Evolutionary conservation across 495 filamentous ascomycete species (phyloP).

Genomic region (Filosporella fistucella): DNA sequence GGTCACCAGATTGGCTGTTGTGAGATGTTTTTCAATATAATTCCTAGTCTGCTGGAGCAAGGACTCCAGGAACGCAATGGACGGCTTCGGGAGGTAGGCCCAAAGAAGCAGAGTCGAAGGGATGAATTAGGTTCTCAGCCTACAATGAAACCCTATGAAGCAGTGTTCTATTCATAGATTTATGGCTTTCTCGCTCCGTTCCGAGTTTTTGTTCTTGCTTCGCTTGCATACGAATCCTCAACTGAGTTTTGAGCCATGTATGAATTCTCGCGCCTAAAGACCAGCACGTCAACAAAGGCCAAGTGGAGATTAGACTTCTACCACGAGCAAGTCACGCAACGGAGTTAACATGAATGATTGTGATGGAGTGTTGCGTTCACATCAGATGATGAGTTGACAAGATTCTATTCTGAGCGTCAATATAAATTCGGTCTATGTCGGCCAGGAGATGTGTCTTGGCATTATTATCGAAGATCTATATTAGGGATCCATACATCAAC

Average conservation of each 20-base stretch:
- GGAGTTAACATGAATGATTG: background rate
- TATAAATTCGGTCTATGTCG: no score
- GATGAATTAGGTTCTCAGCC: constrained; percentile 10
- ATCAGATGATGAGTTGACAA: constrained; percentile 5
- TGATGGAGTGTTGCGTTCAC: background rate
- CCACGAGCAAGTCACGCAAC: no score
- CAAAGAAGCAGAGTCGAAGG: background rate
- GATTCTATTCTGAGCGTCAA: background rate
- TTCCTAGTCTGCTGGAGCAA: background rate
- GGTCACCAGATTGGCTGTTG: background rate
- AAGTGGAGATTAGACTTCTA: no score
- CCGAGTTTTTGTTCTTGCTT: background rate
- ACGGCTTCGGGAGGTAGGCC: background rate
- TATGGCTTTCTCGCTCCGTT: background rate
- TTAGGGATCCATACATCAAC: no score
- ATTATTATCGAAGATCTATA: no score
- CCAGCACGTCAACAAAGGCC: background rate
- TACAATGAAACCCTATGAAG: background rate
- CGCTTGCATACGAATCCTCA: background rate
- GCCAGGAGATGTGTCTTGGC: no score
- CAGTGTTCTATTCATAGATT: constrained; percentile 9
- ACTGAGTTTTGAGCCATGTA: background rate
- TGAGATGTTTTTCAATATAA: background rate
- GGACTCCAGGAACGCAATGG: background rate
- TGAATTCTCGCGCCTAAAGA: background rate